Evolutionary conservation across 1,139 yeast genomes (phyloP).

Genomic region (Candida sp.): DNA sequence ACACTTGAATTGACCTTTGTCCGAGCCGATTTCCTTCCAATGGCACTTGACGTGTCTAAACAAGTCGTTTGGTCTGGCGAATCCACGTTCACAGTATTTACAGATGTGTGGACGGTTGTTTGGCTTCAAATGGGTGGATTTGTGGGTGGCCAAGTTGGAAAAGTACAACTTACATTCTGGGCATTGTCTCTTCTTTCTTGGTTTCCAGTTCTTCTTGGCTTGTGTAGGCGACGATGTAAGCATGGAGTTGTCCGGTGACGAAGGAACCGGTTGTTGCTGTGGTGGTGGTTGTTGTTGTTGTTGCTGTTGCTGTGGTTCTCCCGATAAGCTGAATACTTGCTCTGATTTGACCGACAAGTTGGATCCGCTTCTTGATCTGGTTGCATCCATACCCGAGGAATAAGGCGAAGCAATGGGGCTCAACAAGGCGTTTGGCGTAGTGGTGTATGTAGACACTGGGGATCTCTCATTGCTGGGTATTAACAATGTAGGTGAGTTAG

Average conservation of each 20-base stretch:
- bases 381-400: background rate
- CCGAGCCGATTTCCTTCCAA: slow-evolving; percentile 66
- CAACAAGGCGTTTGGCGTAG: slow-evolving; percentile 2
- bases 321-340: background rate
- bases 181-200: slow-evolving; percentile 82
- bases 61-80: slow-evolving; percentile 87
- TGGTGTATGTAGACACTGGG: background rate
- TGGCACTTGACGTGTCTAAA: slow-evolving; percentile 86
- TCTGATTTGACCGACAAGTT: slow-evolving; percentile 9
- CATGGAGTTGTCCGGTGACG: slow-evolving; percentile 8
- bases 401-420: slow-evolving; percentile 16
- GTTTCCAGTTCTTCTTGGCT: slow-evolving; percentile 38
- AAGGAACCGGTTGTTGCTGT: background rate
- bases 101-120: slow-evolving; percentile 81
- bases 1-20: slow-evolving; percentile 51
- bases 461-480: slow-evolving; percentile 8
- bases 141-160: slow-evolving; percentile 85
- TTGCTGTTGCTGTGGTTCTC: background rate
- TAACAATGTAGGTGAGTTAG: slow-evolving; percentile 13
- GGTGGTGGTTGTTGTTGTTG: too few relatives aligned
- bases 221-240: slow-evolving; percentile 10
- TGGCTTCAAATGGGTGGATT: slow-evolving; percentile 78
- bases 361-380: slow-evolving; percentile 14
- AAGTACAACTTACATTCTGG: slow-evolving; percentile 79
- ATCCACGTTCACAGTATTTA: slow-evolving; percentile 78